These are phyloP conservation scores for Akebia trifoliata DNA, from an alignment of 164 flowering plant genomes.

Conservation along the genomic window DNA sequence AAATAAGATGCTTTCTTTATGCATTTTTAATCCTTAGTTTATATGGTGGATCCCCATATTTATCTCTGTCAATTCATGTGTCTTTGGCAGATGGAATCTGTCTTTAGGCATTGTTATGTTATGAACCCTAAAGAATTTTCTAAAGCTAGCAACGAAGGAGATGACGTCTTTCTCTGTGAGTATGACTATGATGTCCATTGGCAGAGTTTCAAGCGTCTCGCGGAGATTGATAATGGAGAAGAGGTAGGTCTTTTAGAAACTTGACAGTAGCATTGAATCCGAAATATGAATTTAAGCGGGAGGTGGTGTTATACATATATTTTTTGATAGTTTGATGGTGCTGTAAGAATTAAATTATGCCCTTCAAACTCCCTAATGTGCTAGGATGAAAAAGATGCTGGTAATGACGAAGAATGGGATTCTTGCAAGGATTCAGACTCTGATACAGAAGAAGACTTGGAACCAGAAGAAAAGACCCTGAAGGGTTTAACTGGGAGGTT, in stretches of 20 bases:
- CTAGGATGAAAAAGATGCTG: conserved; percentile 50
- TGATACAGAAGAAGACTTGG: conserved; percentile 59
- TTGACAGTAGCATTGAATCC: too few species aligned
- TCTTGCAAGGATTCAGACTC: conserved; percentile 39
- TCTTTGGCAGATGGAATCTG: conserved; percentile 69
- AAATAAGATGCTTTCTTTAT: too few species aligned
- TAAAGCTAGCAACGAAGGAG: conserved; percentile 72
- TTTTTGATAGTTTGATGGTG: too few species aligned
- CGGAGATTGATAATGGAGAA: conserved; percentile 53
- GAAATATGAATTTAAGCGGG: too few species aligned
- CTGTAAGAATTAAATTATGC: conserved; percentile 1
- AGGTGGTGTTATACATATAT: too few species aligned
- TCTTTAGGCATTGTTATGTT: conserved; percentile 71
- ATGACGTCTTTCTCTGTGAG: conserved; percentile 90
- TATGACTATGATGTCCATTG: conserved; percentile 85
- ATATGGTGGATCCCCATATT: not conserved
- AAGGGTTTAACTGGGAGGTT: conserved; percentile 27
- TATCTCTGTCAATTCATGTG: not conserved
- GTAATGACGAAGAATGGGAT: conserved; percentile 70
- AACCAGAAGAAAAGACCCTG: conserved; percentile 40
- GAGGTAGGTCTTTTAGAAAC: conserved; percentile 43
- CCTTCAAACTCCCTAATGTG: conserved; percentile 13
- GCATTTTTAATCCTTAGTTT: too few species aligned
- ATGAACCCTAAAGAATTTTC: conserved; percentile 74
- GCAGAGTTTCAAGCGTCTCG: conserved; percentile 89